Evolutionary conservation across 129 eudicot genomes (phyloP), one percentile per base, ranked within the genome.

Genomic region (Saussurea involucrata): DNA sequence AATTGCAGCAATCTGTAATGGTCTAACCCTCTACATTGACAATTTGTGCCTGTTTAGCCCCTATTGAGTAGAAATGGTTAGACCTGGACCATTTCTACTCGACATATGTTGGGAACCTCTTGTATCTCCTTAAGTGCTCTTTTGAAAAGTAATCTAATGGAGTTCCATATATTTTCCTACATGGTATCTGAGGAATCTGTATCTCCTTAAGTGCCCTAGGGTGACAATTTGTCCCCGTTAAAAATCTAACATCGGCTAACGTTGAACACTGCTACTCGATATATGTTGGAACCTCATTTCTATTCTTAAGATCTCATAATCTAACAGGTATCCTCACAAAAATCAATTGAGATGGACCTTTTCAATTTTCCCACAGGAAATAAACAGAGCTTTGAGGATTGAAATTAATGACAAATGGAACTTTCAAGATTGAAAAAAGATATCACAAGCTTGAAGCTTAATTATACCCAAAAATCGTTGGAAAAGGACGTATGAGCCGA

Each of bases 401-500:
- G 81, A 68, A 68, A 74, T 74, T 68, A 68, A 80, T 73, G 76
- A 58, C 74, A 82, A 76, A 75, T 79, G 77, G 69, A 86, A 73
- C 80, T 58, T 80, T 83, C 81, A 72, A 58, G 76, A 61, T 28
- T 29, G 18, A 33, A 76, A 71, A 53, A 13, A 15, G 49, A 37
- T 40, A 57, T 55, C 74, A 53, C 29, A 57, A 37, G 7, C 12
- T 18, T 66, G 77, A 63, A 68, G 27, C 24, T 58, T 21, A 66
- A 72, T 69, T 75, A 76, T 57, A 82, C 75, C 76, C 60, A 65
- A 44, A 53, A 76, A 77, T 69, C 79, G 55, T 58, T 68, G 0
- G 92, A 88, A 69, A 88, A 80, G 12, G 86, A 86, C 92, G 72
- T 46, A 28, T 74, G 83, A 63, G 36, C 25, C 20, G 68, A 70